phyloP scores from a whole-genome alignment of 148 eudicot genomes.

The Heliamphora exappendiculata region DNA sequence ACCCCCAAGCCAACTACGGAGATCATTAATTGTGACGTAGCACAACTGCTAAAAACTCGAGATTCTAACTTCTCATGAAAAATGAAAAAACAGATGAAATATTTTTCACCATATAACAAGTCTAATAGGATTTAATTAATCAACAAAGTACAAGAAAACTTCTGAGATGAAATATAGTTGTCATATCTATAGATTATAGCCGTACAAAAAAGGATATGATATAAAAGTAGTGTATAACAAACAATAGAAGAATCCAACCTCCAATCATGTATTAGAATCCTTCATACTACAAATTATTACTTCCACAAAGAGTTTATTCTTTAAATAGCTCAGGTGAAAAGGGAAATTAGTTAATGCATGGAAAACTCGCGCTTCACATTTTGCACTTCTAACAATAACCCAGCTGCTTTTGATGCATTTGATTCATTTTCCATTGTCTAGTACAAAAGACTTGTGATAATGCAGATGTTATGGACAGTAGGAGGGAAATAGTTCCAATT shows the following conservation, averaged over 20 bases:
- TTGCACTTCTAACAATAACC: not conserved
- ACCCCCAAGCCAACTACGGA: not conserved
- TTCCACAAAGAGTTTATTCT: not conserved
- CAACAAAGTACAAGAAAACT: not conserved
- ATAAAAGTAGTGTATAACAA: not conserved
- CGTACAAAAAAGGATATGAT: not conserved
- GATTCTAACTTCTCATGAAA: not conserved
- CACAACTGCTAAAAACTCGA: not conserved
- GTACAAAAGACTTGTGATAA: not conserved
- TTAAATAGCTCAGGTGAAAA: not conserved
- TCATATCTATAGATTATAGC: not conserved
- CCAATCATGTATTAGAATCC: not conserved
- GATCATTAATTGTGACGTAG: not conserved
- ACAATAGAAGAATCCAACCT: not conserved
- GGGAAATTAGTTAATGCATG: not conserved
- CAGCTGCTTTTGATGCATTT: not conserved
- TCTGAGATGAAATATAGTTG: not conserved
- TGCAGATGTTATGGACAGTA: not conserved
- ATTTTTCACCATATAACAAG: not conserved
- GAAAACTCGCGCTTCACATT: not conserved
- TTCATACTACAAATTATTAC: too few relatives aligned
- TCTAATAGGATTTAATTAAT: not conserved
- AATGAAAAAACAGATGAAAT: not conserved
- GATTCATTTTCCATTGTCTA: not conserved
- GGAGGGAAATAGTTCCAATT: not conserved